Percentiles rank a stretch among this genome's conserved stretches.
Evolutionary conservation across 495 filamentous ascomycete genomes (phyloP).

Genomic region (Lophiotrema nucula): DNA sequence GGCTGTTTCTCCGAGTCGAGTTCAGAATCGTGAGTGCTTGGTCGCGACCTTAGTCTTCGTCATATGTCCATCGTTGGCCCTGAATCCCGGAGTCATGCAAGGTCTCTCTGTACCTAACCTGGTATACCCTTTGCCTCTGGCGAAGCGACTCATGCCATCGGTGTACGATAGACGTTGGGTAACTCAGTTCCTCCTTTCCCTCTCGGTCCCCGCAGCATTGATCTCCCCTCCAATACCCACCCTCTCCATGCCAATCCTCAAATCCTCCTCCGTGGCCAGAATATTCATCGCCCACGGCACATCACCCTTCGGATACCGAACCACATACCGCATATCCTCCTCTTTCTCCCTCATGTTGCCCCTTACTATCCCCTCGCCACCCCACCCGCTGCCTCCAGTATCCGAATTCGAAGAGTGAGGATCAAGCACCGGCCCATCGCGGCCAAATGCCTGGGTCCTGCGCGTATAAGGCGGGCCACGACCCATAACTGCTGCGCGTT

Average conservation of each 20-base stretch:
- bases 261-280: conserved; percentile 57
- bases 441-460: conserved; percentile 16
- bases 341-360: conserved; percentile 22
- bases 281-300: conserved; percentile 61
- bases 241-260: conserved; percentile 36
- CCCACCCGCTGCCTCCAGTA: conserved; percentile 30
- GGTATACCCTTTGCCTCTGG: too few relatives aligned
- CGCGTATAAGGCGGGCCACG: conserved; percentile 70
- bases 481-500: conserved; percentile 65
- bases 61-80: too few relatives aligned
- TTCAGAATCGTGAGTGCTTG: too few relatives aligned
- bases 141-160: too few relatives aligned
- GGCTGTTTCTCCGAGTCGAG: too few relatives aligned
- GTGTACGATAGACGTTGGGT: too few relatives aligned
- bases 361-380: background rate
- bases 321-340: conserved; percentile 53
- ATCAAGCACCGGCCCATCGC: conserved; percentile 43
- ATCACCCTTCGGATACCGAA: conserved; percentile 43
- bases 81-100: too few relatives aligned
- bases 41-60: too few relatives aligned
- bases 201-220: too few relatives aligned
- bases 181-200: too few relatives aligned
- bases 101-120: too few relatives aligned
- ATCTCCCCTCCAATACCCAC: conserved; percentile 3
- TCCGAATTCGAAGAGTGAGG: conserved; percentile 10